Evolutionary conservation across 140 eudicot species (phyloP), one percentile per base, ranked within the genome.

Genomic region (Stevia rebaudiana): DNA sequence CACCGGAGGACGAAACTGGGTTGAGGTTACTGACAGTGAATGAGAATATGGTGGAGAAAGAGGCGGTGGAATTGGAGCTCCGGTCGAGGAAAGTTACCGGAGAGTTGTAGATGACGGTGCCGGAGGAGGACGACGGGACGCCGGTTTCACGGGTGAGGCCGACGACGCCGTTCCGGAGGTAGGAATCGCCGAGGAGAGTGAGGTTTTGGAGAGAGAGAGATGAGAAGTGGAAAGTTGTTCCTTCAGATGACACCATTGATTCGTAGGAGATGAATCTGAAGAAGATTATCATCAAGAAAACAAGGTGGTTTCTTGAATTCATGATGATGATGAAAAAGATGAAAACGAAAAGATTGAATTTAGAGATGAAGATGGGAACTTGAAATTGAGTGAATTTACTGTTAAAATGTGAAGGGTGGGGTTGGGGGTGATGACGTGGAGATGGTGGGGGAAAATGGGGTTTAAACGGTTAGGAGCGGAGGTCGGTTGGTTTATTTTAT

Each of bases 91-190:
- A 81, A 0, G 75, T 59, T 18, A 90, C 36, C 0, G 97, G 97
- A 53, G 52, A 0, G 72, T 82, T 80, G 89, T 74, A 90, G 63
- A 84, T 67, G 46, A 79, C 72, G 50, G 94, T 65, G 58, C 94
- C 94, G 44, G 95, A 82, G 80, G 95, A 84, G 0, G 95, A 80
- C 4, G 90, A 67, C 2, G 97, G 97, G 13, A 87, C 86, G 76
- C 66, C 86, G 79, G 71, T 69, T 46, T 76, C 72, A 0, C 72
- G 76, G 0, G 80, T 76, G 39, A 76, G 80, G 37, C 80, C 80
- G 21, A 70, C 76, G 61, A 77, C 74, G 70, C 78, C 78, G 74
- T 77, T 77, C 11, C 74, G 74, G 74, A 77, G 64, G 73, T 77
- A 72, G 62, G 82, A 66, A n/a, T 77, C 78, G 22, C 82, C 82